phyloP scores from a whole-genome alignment of 2,329 filamentous ascomycete genomes.

The Fusarium lateritium region DNA sequence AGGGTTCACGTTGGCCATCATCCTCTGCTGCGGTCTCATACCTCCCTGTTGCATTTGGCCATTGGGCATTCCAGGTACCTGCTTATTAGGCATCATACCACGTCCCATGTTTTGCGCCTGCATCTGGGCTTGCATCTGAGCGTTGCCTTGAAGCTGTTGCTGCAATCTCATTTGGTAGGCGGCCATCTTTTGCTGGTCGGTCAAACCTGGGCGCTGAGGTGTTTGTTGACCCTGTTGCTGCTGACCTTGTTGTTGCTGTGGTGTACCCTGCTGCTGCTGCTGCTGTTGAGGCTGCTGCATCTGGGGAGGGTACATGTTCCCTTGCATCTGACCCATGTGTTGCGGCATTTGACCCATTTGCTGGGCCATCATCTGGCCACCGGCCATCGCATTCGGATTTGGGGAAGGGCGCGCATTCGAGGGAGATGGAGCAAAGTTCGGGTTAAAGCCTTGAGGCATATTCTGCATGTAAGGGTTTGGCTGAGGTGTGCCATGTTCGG shows the following conservation, averaged over 20 bases:
- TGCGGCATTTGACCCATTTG: slow-evolving; percentile 64
- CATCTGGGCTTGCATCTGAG: slow-evolving; percentile 68
- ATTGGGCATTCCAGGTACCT: slow-evolving; percentile 65
- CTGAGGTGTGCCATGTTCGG: slow-evolving; percentile 84
- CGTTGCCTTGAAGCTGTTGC: slow-evolving; percentile 75
- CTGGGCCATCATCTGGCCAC: slow-evolving; percentile 68
- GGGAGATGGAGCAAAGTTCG: slow-evolving; percentile 70
- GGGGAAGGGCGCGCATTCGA: slow-evolving; percentile 70
- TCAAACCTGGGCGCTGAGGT: slow-evolving; percentile 48
- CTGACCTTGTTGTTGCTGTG: slow-evolving; percentile 58
- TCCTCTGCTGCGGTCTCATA: slow-evolving; percentile 66
- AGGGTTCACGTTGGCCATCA: slow-evolving; percentile 64
- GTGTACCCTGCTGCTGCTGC: slow-evolving; percentile 57
- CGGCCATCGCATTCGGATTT: slow-evolving; percentile 66
- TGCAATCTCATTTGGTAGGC: slow-evolving; percentile 89
- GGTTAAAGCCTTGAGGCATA: slow-evolving; percentile 71
- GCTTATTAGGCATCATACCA: slow-evolving; percentile 69
- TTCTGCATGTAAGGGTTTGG: slow-evolving; percentile 77
- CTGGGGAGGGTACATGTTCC: slow-evolving; percentile 57
- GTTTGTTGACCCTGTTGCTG: slow-evolving; percentile 55
- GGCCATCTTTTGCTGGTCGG: slow-evolving; percentile 81
- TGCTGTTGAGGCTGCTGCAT: slow-evolving; percentile 62
- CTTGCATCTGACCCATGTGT: slow-evolving; percentile 66
- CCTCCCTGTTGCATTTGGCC: slow-evolving; percentile 68
- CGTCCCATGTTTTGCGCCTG: slow-evolving; percentile 62